These are phyloP conservation scores for Colletotrichum sansevieriae DNA, from an alignment of 2,329 filamentous ascomycete species.

Conservation along the genomic window DNA sequence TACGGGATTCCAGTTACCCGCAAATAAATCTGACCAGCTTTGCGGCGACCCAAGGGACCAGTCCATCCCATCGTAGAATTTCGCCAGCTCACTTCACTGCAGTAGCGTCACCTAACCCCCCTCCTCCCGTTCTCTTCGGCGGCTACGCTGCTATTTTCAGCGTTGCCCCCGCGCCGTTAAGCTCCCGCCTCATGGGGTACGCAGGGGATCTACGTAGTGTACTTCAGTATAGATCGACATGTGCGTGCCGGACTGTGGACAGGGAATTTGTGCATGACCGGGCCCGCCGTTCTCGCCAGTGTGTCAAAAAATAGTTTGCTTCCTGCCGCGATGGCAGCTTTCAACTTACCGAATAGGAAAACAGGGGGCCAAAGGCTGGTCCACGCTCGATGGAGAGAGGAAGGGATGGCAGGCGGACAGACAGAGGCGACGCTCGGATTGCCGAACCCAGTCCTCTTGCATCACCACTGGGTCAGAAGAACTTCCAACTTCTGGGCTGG, in stretches of 20 bases:
- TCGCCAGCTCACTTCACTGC: slow-evolving; percentile 11
- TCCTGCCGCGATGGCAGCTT: background rate
- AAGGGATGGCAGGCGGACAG: slow-evolving; percentile 5
- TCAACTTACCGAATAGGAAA: background rate
- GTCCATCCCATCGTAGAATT: slow-evolving; percentile 38
- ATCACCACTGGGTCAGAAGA: slow-evolving; percentile 9
- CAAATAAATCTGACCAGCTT: background rate
- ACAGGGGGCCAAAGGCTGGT: background rate
- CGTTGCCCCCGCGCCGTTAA: background rate
- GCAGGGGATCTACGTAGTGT: slow-evolving; percentile 23
- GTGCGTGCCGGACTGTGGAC: slow-evolving; percentile 32
- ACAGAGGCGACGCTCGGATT: background rate
- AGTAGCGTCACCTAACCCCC: slow-evolving; percentile 10
- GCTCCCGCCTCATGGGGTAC: background rate
- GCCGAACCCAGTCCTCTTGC: background rate
- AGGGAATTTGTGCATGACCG: slow-evolving; percentile 28
- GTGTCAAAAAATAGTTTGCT: slow-evolving; percentile 41
- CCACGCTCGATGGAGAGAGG: slow-evolving; percentile 1
- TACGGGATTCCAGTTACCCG: background rate
- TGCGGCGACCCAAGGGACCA: slow-evolving; percentile 4
- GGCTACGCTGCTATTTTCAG: slow-evolving; percentile 41
- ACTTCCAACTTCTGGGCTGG: background rate
- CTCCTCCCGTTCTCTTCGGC: slow-evolving; percentile 17
- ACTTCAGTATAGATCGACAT: slow-evolving; percentile 19
- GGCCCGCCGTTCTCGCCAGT: slow-evolving; percentile 26